Evolutionary conservation across 176 grass and related monocot genomes (phyloP), one percentile per base, ranked within the genome.

Genomic region (Puya raimondii): DNA sequence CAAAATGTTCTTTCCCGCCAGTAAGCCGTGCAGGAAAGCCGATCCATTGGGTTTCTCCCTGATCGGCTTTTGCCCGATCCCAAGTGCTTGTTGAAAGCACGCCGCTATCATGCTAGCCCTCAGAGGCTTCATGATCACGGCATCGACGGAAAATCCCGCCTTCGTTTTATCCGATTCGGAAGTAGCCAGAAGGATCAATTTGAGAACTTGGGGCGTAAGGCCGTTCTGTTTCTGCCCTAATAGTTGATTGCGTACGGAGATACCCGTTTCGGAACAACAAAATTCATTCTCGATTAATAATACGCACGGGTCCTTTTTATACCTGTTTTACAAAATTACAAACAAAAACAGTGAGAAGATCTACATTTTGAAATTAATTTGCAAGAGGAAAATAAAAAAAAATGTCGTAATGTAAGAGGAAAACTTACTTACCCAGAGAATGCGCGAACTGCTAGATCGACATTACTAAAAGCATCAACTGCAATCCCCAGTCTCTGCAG

Each of bases 1-100:
- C 80, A 99, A 87, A 77, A 99, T 99, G 13, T 84, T 88, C 84
- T 90, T 99, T 67, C 85, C 87, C 49, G 67, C 72, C 77, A 99
- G 73, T 56, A 99, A 80, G 11, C 75, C 75, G 23, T 66, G 80
- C 74, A 99, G 85, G 63, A 78, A 88, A 75, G 64, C 63, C 64
- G 82, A 74, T 47, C 72, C 70, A 14, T 84, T 69, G 58, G 2
- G 67, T 74, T 80, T 85, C 20, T 93, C 82, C n/a, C 75, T 84
- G 70, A 63, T 94, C 53, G 57, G 56, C 47, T 80, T 68, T 53
- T 76, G 78, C 51, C 66, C 84, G 68, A 99, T 79, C 65, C 95
- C 95, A 29, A 99, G 90, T 70, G 73, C 76, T 80, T 88, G 89
- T 26, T 88, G 91, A 66, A 99, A 80, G 74, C 85, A 91, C 77